Base-by-base conservation (phyloP, 2,329 filamentous ascomycete species). In the Xylariaceae sp. region DNA sequence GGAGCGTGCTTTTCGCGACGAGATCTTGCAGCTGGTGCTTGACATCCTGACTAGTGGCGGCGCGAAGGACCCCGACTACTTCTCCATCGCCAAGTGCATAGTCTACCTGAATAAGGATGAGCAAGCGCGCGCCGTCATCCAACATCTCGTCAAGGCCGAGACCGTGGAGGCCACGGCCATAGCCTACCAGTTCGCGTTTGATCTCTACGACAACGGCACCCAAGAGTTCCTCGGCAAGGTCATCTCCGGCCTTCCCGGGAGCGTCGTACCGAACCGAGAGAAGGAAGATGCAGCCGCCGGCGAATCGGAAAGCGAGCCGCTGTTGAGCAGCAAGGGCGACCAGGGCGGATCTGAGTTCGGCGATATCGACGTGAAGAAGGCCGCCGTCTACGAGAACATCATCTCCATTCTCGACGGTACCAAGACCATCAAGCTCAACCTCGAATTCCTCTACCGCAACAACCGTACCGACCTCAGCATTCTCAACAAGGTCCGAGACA, bases 131-230 rank as follows among this genome's bases (percentile, higher is more conserved):
- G 85, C 85, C 60, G 93, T 99, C 75, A 84, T 99, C 42, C 84
- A 84, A 49, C 88, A 91, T 65, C 82, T 99, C 20, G 88, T 98
- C 9, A 82, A 89, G 59, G 89, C 89, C 62, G 90, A 87, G 5
- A 90, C 96, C 64, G 81, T 86, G 48, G 86, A 86, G 57, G 92
- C 91, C 0, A 84, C 91, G 16, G 90, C 93, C 19, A 89, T 91
- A 48, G 95, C 95, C 18, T 99, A 98, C 73, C 95, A 99, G 73
- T 96, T 99, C 54, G 95, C 93, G 1, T 99, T 99, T 69, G 95
- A 99, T 69, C 82, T 99, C 5, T 98, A 97, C 74, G 95, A 99
- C 76, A 99, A 99, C 70, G 95, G 95, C 65, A 98, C 95, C 0
- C 95, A 99, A 68, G 95, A 98, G 71, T 99, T 99, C 67, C 76